Base-by-base conservation (phyloP, 345 rosid genomes). In the Microcos paniculata region DNA sequence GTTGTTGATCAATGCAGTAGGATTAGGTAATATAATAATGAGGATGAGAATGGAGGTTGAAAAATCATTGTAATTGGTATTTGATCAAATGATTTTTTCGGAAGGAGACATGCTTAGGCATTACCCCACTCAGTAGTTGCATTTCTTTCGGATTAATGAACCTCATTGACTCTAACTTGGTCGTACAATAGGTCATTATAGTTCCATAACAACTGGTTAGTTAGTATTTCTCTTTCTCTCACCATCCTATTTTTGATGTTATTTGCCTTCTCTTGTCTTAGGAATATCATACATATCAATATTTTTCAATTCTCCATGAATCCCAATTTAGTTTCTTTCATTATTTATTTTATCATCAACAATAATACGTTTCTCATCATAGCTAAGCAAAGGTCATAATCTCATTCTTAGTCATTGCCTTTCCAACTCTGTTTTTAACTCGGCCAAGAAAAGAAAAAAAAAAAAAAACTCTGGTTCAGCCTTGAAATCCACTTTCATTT, bases 131-230 rank as follows among this genome's bases (percentile, higher is more conserved):
- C 30, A 23, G 64, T 72, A 3, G 77, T 75, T 75, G 74, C 61
- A 28, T 80, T 80, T 68, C 82, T 80, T 80, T 53, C 7, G 61
- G 68, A 45, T 35, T 35, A 76, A 79, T 68, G 21, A 62, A 61
- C 56, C 70, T 45, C 67, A 53, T 10, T 73, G 62, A 28, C 74
- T 35, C 8, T 71, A 42, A 14, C 21, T 16, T 42, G 23, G 28
- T 51, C 43, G 6, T 74, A 49, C 49, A 72, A 43, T n/a, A 18
- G 70, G 43, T 10, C 62, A 38, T 67, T 18, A 26, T 8, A 62
- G 31, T 45, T 46, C 43, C 48, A 35, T 49, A 64, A 75, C 79
- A 57, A 71, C 77, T 3, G 1, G 51, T 14, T 31, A 1, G 55
- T 61, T 62, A 8, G 70, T 26, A 43, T 40, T 28, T 61, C 31